These are phyloP conservation scores for Brassica incana DNA, from an alignment of 345 rosid species.

Conservation along the genomic window DNA sequence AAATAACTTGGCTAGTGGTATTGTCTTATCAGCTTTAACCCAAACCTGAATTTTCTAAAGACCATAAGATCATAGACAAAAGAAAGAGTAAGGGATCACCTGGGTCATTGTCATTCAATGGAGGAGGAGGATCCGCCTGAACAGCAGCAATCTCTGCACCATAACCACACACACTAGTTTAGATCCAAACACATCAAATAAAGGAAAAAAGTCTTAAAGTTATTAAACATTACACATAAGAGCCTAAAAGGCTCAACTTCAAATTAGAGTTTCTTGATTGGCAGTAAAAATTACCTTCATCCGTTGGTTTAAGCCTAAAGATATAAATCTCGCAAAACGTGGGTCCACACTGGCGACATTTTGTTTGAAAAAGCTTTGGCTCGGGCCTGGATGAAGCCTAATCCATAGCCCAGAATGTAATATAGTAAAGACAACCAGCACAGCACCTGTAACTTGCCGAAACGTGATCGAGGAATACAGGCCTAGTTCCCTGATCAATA, in stretches of 20 bases:
- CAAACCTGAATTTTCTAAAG: no score
- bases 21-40: not conserved
- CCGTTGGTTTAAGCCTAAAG: slow-evolving; percentile 14
- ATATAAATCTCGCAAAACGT: not conserved
- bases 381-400: slow-evolving; percentile 5
- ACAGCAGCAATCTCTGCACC: slow-evolving; percentile 24
- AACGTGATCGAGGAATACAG: slow-evolving; percentile 12
- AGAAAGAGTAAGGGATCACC: slow-evolving; percentile 6
- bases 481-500: slow-evolving; percentile 1
- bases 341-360: not conserved
- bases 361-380: slow-evolving; percentile 13
- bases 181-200: not conserved
- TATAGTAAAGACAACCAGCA: not conserved
- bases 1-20: not conserved
- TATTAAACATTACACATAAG: not conserved
- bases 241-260: not conserved
- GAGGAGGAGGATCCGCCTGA: slow-evolving; percentile 30
- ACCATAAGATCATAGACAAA: not conserved
- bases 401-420: slow-evolving; percentile 22
- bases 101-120: slow-evolving; percentile 9
- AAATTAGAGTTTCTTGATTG: not conserved
- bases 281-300: slow-evolving; percentile 2
- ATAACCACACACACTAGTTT: slow-evolving; percentile 2
- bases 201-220: not conserved
- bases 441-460: not conserved